phyloP scores from a whole-genome alignment of 1,284 basidiomycete genomes.

The Ustilago nuda region DNA sequence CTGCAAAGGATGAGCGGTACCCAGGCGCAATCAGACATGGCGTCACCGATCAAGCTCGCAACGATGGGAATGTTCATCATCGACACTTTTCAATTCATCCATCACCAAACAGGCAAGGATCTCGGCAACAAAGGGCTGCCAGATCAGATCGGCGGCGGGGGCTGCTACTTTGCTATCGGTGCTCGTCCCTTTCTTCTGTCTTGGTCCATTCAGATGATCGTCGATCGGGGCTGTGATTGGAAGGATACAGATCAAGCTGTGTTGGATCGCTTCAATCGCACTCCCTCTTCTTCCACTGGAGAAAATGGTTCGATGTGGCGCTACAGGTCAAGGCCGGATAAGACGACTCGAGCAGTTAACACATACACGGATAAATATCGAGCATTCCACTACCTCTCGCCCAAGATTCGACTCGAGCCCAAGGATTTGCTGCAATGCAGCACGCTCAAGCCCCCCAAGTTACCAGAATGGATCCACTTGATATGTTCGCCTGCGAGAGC shows the following conservation, averaged over 20 bases:
- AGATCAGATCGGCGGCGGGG: slow-evolving; percentile 86
- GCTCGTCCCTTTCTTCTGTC: slow-evolving; percentile 78
- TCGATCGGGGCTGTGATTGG: slow-evolving; percentile 86
- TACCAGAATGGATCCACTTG: slow-evolving; percentile 80
- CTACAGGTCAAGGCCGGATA: slow-evolving; percentile 76
- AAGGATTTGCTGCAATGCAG: slow-evolving; percentile 73
- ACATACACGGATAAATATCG: slow-evolving; percentile 78
- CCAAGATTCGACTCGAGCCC: slow-evolving; percentile 79
- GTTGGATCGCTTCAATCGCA: slow-evolving; percentile 76
- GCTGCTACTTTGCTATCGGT: slow-evolving; percentile 77
- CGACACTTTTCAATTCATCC: slow-evolving; percentile 48
- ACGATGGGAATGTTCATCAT: slow-evolving; percentile 61
- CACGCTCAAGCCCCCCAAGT: slow-evolving; percentile 72
- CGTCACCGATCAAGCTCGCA: slow-evolving; percentile 26
- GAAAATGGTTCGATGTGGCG: slow-evolving; percentile 75
- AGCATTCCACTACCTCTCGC: slow-evolving; percentile 85
- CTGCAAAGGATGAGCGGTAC: background rate
- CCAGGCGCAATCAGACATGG: slow-evolving; percentile 6
- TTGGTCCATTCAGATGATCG: slow-evolving; percentile 74
- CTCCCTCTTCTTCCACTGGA: slow-evolving; percentile 67
- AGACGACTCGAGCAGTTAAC: slow-evolving; percentile 81
- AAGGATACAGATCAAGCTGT: slow-evolving; percentile 74
- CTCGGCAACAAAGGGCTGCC: slow-evolving; percentile 40
- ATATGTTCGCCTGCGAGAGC: slow-evolving; percentile 85
- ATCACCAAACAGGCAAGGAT: slow-evolving; percentile 23